These are phyloP conservation scores for Stemphylium beticola DNA, from an alignment of 2,329 filamentous ascomycete genomes.

Conservation along the genomic window DNA sequence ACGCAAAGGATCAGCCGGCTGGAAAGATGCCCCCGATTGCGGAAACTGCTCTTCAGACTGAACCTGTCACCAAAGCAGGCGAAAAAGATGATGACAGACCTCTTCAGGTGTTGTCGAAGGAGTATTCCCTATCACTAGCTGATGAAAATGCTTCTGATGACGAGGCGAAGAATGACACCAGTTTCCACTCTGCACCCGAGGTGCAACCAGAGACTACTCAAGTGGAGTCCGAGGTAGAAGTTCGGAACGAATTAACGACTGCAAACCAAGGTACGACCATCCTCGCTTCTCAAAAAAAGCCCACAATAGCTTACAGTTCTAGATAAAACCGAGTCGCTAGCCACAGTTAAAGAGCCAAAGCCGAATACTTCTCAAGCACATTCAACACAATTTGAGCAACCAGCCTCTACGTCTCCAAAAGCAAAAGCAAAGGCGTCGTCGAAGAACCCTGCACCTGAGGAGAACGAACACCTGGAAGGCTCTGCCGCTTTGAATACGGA, in stretches of 20 bases:
- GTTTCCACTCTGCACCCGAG: conserved; percentile 32
- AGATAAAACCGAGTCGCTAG: not conserved
- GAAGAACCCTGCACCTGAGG: not conserved
- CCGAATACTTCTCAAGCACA: not conserved
- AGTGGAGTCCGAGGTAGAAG: conserved; percentile 2
- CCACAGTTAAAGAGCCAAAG: not conserved
- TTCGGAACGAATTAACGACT: not conserved
- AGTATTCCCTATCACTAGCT: not conserved
- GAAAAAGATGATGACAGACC: not conserved
- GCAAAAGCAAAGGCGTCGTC: not conserved
- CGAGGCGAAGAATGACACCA: conserved; percentile 32
- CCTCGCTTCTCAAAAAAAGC: not conserved
- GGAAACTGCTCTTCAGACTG: not conserved
- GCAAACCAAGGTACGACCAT: conserved; percentile 9
- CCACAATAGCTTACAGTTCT: not conserved
- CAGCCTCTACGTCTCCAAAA: not conserved
- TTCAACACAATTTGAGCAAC: not conserved
- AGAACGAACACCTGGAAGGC: not conserved
- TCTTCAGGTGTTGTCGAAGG: not conserved
- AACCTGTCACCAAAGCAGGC: not conserved
- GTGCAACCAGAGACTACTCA: conserved; percentile 18
- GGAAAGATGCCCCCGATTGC: not conserved
- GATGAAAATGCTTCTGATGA: conserved; percentile 26
- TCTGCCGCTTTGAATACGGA: not conserved
- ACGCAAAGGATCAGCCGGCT: not conserved